Percentiles rank a stretch among this genome's conserved stretches.
Conservation (phyloP, 441 rosid genomes). For the Brassica hybrid region DNA sequence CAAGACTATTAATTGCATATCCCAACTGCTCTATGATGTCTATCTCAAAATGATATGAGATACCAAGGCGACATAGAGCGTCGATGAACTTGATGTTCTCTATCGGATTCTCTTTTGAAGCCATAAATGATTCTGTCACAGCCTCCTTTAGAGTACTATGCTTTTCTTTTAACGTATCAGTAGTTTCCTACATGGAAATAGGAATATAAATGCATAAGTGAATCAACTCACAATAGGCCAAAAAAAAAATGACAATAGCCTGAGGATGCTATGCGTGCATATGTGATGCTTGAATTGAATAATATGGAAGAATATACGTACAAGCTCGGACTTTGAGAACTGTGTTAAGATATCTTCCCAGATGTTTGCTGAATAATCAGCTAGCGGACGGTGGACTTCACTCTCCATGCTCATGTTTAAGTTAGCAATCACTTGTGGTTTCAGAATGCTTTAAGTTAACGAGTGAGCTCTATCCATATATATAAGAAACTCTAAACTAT, state of each 20-base stretch:
- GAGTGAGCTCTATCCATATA: background rate
- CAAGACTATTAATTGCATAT: background rate
- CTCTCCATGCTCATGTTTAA: constrained; percentile 20
- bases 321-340: constrained; percentile 6
- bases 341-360: constrained; percentile 3
- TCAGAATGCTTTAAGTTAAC: background rate
- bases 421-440: background rate
- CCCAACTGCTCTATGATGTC: constrained; percentile 14
- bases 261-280: background rate
- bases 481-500: background rate
- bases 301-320: constrained; percentile 7
- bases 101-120: constrained; percentile 21
- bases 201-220: background rate
- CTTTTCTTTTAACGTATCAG: constrained; percentile 8
- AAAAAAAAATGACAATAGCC: background rate
- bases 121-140: constrained; percentile 23
- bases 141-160: constrained; percentile 12
- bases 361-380: constrained; percentile 14
- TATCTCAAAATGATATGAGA: constrained; percentile 32
- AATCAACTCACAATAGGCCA: background rate
- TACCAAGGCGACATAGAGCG: constrained; percentile 18
- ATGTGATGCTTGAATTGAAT: background rate
- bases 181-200: background rate
- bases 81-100: constrained; percentile 36
- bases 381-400: constrained; percentile 18